A percentile compares a stretch with the other conserved stretches of the same genome.
Conservation (phyloP, 2,329 filamentous ascomycete species). For the Fusarium sp. region DNA sequence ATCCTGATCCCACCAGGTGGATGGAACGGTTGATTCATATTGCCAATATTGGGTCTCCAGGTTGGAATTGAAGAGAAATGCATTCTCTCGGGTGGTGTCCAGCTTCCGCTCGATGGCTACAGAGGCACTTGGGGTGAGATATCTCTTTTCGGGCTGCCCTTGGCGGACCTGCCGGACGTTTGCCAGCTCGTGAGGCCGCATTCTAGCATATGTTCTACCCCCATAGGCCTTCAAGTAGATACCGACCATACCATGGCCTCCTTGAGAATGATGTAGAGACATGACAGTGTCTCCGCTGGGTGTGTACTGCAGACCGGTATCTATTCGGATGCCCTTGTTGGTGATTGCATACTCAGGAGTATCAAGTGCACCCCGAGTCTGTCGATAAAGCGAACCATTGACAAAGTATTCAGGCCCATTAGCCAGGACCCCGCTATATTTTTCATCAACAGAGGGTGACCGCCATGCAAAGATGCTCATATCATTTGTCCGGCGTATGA, state of each 20-base stretch:
- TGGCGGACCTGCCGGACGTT: too few species aligned
- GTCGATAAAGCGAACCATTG: background rate
- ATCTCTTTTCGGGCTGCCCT: background rate
- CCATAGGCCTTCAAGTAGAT: background rate
- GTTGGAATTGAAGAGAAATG: background rate
- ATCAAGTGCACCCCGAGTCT: background rate
- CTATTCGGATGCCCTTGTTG: background rate
- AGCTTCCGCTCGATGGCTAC: background rate
- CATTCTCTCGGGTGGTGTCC: background rate
- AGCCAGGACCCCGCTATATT: background rate
- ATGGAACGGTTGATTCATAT: background rate
- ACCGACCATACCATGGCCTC: background rate
- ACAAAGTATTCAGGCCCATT: background rate
- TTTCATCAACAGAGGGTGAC: background rate
- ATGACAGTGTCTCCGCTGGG: too few species aligned
- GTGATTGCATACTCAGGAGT: background rate
- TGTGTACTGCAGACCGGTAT: background rate
- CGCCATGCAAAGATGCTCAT: background rate
- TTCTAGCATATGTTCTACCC: background rate
- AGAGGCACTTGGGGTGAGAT: background rate
- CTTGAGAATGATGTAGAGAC: too few species aligned
- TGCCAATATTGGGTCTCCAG: background rate
- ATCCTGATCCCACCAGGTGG: background rate
- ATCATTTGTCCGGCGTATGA: background rate
- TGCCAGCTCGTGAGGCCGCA: background rate